Percentiles rank a stretch among this genome's conserved stretches.
Evolutionary conservation across 768 basidiomycete species (phyloP).

Genomic region (Daedaleopsis nitida): DNA sequence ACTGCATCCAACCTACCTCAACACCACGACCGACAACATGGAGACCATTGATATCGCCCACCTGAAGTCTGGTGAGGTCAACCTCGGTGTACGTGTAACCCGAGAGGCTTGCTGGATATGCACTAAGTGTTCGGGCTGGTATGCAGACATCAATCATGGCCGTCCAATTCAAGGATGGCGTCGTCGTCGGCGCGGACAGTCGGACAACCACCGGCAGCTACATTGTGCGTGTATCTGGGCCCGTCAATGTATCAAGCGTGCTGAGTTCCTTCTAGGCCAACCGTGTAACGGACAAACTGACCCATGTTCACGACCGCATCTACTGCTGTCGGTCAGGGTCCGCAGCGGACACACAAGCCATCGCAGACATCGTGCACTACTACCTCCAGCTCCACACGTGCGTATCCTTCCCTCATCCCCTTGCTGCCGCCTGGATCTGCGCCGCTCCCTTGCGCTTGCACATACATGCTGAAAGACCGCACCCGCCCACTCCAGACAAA

Average conservation of each 20-base stretch:
- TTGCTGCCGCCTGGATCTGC: not conserved
- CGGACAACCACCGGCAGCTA: slow-evolving; percentile 96
- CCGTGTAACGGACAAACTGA: slow-evolving; percentile 98
- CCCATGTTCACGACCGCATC: slow-evolving; percentile 94
- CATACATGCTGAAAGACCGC: not conserved
- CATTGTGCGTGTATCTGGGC: slow-evolving; percentile 59
- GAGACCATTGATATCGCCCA: slow-evolving; percentile 67
- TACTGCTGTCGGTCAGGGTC: slow-evolving; percentile 99
- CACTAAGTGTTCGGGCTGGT: not conserved
- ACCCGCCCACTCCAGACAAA: slow-evolving; percentile 47
- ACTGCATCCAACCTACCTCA: slow-evolving; percentile 22
- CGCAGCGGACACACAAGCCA: slow-evolving; percentile 95
- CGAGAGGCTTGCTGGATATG: not conserved
- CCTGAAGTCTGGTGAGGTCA: slow-evolving; percentile 94
- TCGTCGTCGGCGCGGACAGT: slow-evolving; percentile 96
- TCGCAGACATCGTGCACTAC: slow-evolving; percentile 90
- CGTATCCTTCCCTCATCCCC: slow-evolving; percentile 20
- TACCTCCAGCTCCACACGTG: slow-evolving; percentile 77
- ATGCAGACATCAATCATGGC: slow-evolving; percentile 97
- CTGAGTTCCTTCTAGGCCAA: slow-evolving; percentile 64
- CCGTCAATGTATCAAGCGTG: too few species aligned
- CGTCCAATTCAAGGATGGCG: slow-evolving; percentile 93
- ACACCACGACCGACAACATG: slow-evolving; percentile 53
- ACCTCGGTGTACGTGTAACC: slow-evolving; percentile 80
- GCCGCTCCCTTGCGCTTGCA: not conserved